phyloP scores from a whole-genome alignment of 2,329 filamentous ascomycete species.

The Pseudogymnoascus sp. region DNA sequence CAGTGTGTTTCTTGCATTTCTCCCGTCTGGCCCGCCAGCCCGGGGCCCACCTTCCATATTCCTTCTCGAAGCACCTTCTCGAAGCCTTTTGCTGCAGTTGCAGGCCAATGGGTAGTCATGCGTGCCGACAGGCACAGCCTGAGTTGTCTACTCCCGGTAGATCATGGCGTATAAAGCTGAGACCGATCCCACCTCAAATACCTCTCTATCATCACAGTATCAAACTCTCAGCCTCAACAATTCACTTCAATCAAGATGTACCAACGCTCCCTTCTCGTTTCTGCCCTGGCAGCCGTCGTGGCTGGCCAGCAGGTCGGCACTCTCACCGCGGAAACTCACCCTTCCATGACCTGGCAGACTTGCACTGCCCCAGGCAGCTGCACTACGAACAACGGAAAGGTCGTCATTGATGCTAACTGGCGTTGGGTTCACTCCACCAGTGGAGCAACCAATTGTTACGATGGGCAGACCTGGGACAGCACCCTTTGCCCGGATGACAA shows the following conservation, averaged over 20 bases:
- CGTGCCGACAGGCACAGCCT: constrained; percentile 4
- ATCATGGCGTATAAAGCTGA: neutral
- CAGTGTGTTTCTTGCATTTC: neutral
- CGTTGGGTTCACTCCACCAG: constrained; percentile 45
- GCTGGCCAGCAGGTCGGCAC: constrained; percentile 43
- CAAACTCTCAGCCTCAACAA: neutral
- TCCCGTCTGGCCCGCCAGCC: neutral
- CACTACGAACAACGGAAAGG: constrained; percentile 39
- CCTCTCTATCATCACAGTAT: neutral
- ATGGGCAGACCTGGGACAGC: constrained; percentile 36
- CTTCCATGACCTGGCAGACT: constrained; percentile 43
- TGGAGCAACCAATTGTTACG: constrained; percentile 36
- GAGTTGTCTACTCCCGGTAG: neutral
- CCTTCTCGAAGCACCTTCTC: neutral
- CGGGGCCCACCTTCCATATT: neutral
- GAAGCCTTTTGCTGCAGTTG: neutral
- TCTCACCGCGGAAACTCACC: constrained; percentile 41
- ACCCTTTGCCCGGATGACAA: constrained; percentile 37
- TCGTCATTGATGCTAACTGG: constrained; percentile 52
- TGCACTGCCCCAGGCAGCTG: constrained; percentile 40
- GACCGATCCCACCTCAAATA: neutral
- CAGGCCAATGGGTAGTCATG: neutral
- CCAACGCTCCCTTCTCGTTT: constrained; percentile 12
- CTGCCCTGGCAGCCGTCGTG: constrained; percentile 35
- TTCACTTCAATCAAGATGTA: constrained; percentile 1